Evolutionary conservation across 2,329 filamentous ascomycete genomes (phyloP).

Genomic region (Juglanconis oblonga): DNA sequence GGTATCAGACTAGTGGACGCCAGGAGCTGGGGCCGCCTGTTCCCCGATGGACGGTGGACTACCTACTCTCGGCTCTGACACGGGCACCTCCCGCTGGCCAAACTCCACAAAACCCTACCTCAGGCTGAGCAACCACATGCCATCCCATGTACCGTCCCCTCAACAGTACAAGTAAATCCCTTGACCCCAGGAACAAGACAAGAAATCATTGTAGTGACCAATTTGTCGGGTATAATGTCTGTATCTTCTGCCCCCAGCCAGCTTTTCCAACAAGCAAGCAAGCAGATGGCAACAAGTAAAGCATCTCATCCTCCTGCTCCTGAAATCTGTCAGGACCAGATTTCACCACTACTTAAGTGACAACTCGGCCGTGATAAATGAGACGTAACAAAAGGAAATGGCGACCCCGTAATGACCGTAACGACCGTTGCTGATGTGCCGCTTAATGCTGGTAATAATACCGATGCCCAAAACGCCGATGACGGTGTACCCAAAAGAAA

Average conservation of each 20-base stretch:
- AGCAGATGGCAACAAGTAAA: background rate
- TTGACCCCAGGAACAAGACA: background rate
- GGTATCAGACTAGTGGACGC: too few relatives aligned
- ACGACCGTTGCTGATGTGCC: background rate
- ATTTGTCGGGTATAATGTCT: slow-evolving; percentile 15
- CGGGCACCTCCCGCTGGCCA: too few relatives aligned
- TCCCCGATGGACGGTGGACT: too few relatives aligned
- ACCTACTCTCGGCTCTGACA: too few relatives aligned
- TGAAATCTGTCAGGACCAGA: background rate
- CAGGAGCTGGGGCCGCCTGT: too few relatives aligned
- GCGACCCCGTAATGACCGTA: background rate
- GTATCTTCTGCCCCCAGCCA: slow-evolving; percentile 10
- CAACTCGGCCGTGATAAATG: too few relatives aligned
- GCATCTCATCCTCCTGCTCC: too few relatives aligned
- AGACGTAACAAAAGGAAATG: background rate
- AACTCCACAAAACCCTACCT: too few relatives aligned
- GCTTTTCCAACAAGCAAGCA: background rate
- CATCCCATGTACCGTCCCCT: too few relatives aligned
- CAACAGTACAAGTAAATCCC: background rate
- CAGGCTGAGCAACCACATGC: too few relatives aligned
- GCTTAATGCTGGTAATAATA: background rate
- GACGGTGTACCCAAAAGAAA: background rate
- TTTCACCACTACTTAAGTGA: too few relatives aligned
- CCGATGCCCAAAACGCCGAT: background rate
- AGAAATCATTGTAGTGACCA: background rate